Evolutionary conservation across 345 rosid genomes (phyloP), one percentile per base, ranked within the genome.

Genomic region (Eucalyptus sp.): DNA sequence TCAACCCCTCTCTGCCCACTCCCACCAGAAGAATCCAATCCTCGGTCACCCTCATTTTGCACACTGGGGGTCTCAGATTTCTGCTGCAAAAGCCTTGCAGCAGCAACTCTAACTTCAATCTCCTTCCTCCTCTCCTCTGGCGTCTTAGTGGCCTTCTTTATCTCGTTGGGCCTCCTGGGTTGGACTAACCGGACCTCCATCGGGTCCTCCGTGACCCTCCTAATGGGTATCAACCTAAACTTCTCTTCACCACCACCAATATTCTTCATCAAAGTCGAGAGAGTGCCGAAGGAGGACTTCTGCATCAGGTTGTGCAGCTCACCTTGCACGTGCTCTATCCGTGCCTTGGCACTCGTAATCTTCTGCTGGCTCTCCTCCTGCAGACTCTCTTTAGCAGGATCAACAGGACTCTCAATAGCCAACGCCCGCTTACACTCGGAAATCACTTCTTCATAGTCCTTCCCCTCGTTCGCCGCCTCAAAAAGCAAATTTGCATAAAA

Each of bases 41-140:
- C 96, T 89, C 91, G 93, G 48, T 92, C 95, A 86, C 90, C 95
- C 80, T 91, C 95, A 48, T 44, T 88, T 50, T 90, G 93, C 49
- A 89, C 86, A 87, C 79, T 87, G 31, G 93, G 89, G 24, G 90
- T 86, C 89, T 96, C 98, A 8, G 97, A 91, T 89, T 94, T 96
- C 94, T 96, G 99, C 95, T 97, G 99, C 93, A 95, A 54, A 89
- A 97, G 90, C 90, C 96, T 94, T 50, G 96, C 97, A 25, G 99
- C 99, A 79, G 99, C 98, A 50, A 98, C 99, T 93, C 96, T 93
- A 86, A 98, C 99, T 92, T 98, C 99, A 91, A 97, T 94, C 96
- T 96, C 99, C 90, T 98, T 96, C 94, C 99, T 93, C 90, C 91
- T 92, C 92, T 98, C 99, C 91, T 98, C 99, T 18, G 91, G 95